These are phyloP conservation scores for Coprinellus micaceus DNA, from an alignment of 768 basidiomycete species.

Conservation along the genomic window DNA sequence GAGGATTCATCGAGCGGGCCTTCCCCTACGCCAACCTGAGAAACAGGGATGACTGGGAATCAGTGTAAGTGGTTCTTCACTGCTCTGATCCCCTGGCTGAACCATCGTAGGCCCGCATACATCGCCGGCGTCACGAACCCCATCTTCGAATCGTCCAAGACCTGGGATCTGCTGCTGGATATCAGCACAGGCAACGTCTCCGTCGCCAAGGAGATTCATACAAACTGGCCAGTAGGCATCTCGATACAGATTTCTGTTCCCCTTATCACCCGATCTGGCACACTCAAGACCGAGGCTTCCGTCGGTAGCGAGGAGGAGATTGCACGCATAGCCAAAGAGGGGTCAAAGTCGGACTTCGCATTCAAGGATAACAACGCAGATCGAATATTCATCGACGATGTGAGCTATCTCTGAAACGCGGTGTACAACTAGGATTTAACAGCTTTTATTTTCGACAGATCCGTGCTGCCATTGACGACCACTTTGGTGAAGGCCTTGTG, in stretches of 20 bases:
- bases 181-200: conserved; percentile 83
- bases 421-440: no score
- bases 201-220: conserved; percentile 80
- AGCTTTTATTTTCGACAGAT: conserved; percentile 69
- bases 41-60: conserved; percentile 86
- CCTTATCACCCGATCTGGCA: conserved; percentile 52
- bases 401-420: conserved; percentile 37
- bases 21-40: conserved; percentile 94
- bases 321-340: conserved; percentile 55
- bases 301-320: conserved; percentile 67
- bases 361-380: conserved; percentile 68
- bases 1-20: conserved; percentile 86
- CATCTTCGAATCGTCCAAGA: conserved; percentile 81
- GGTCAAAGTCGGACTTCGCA: conserved; percentile 51
- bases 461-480: conserved; percentile 79
- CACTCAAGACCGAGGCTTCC: conserved; percentile 62
- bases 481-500: conserved; percentile 87
- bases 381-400: conserved; percentile 91
- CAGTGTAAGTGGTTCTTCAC: conserved; percentile 55
- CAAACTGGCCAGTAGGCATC: conserved; percentile 46
- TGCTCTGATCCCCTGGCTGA: neutral
- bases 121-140: conserved; percentile 98
- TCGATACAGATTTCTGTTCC: conserved; percentile 40
- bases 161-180: conserved; percentile 94
- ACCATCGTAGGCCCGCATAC: conserved; percentile 66